Conservation (phyloP, 2,329 filamentous ascomycete genomes). For the Colletotrichum eleusines region DNA sequence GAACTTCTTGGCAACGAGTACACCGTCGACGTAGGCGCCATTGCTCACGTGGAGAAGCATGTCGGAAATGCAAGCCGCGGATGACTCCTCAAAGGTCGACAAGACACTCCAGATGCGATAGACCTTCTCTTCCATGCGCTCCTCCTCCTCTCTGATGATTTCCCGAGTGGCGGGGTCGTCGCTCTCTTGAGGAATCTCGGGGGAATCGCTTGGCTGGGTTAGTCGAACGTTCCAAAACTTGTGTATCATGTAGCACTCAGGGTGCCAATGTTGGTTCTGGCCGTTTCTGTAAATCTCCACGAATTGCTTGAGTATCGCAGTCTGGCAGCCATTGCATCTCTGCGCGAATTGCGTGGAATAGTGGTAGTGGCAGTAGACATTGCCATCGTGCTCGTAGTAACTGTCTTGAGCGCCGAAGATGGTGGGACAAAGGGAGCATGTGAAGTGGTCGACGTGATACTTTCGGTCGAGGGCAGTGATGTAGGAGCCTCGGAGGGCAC, state of each 20-base stretch:
- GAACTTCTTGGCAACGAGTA: constrained; percentile 94
- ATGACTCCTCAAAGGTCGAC: constrained; percentile 97
- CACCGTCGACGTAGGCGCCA: constrained; percentile 93
- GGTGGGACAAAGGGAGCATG: constrained; percentile 94
- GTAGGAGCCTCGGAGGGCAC: constrained; percentile 94
- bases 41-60: constrained; percentile 99
- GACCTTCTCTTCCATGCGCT: constrained; percentile 97
- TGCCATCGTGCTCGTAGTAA: constrained; percentile 97
- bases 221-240: constrained; percentile 99
- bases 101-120: constrained; percentile 98
- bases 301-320: constrained; percentile 97
- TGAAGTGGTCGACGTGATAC: constrained; percentile 99
- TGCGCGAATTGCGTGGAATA: constrained; percentile 98
- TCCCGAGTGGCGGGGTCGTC: constrained; percentile 75
- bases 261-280: constrained; percentile 99
- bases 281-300: constrained; percentile 99
- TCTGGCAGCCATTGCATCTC: constrained; percentile 95
- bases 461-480: constrained; percentile 98
- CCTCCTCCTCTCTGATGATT: constrained; percentile 84
- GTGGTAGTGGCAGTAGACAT: constrained; percentile 98
- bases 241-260: constrained; percentile 99
- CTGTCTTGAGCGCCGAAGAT: constrained; percentile 99
- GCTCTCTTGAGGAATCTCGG: constrained; percentile 58
- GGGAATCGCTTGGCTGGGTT: constrained; percentile 68
- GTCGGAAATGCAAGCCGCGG: constrained; percentile 97